A percentile compares a stretch with the other conserved stretches of the same genome.
Evolutionary conservation across 2,329 filamentous ascomycete species (phyloP).

Genomic region (Dactylellina sp.): DNA sequence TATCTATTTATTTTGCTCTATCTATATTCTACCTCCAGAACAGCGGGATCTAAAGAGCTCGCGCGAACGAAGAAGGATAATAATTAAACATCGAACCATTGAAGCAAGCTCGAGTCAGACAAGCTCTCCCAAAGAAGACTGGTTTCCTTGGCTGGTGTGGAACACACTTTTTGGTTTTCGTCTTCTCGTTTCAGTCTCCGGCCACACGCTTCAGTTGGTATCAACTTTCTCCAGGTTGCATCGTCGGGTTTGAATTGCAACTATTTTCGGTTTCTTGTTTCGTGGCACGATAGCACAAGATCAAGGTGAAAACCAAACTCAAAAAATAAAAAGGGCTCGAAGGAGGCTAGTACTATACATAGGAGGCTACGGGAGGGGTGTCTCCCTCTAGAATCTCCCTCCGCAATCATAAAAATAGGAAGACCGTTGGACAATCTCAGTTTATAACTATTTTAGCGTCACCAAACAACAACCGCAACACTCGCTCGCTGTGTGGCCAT

Average conservation of each 20-base stretch:
- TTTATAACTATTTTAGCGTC: conserved; percentile 40
- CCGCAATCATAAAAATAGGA: conserved; percentile 30
- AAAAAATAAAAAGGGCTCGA: conserved; percentile 17
- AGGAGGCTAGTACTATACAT: conserved; percentile 39
- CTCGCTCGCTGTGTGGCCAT: conserved; percentile 18
- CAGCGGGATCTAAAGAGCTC: too few species aligned
- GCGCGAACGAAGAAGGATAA: too few species aligned
- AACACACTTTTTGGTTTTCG: conserved; percentile 5
- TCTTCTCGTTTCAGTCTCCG: conserved; percentile 10
- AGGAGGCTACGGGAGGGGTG: conserved; percentile 47
- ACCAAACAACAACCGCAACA: conserved; percentile 27
- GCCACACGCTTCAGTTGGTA: conserved; percentile 12
- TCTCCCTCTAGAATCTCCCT: conserved; percentile 29
- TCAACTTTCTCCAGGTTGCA: conserved; percentile 26
- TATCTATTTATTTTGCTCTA: too few species aligned
- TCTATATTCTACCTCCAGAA: too few species aligned
- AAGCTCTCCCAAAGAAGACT: not conserved
- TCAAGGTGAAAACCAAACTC: conserved; percentile 20
- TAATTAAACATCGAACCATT: not conserved
- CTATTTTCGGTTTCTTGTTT: conserved; percentile 37
- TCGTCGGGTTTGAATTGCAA: conserved; percentile 42
- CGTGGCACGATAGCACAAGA: conserved; percentile 46
- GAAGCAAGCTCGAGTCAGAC: not conserved
- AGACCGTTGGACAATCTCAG: conserved; percentile 23
- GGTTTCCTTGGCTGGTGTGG: not conserved